Base-by-base conservation (phyloP, 2,329 filamentous ascomycete species). In the Calonectria montana region DNA sequence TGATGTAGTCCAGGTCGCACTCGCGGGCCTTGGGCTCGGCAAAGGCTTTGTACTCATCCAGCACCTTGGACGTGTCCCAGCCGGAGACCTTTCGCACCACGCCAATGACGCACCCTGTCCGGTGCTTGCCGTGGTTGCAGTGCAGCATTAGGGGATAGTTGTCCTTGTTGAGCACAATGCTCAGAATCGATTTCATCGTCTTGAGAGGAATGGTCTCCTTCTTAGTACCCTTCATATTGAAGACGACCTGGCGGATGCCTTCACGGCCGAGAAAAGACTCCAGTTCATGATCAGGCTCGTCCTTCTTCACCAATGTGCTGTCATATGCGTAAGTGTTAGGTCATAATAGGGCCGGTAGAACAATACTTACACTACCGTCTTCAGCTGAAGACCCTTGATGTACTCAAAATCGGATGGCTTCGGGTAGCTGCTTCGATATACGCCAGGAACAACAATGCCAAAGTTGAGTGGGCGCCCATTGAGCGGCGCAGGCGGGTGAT, bases 121-220 rank as follows among this genome's bases (percentile, higher is more conserved):
- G 93, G 81, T 98, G 96, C 89, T 94, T 97, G 81, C 96, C 96
- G 77, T 97, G 96, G 81, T 98, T 98, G 88, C 96, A 98, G 83
- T 98, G 96, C 57, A 98, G 89, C 45, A 98, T 87, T 13, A 98
- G 83, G 0, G 96, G 96, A 75, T 97, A 92, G 74, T 97, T 95
- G 39, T 87, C 84, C 61, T 88, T 88, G 79, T 97, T 90, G 65
- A 96, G 87, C 47, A 96, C 89, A 48, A 96, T 85, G 15, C 89
- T 86, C 27, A 97, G 87, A 55, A 96, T 94, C 9, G 90, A 86
- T 73, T 89, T 88, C 88, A 98, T 94, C 29, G 91, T 91, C 53
- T 87, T 83, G 9, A 90, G 81, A 0, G 93, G 90, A 41, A 94
- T 94, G 10, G 88, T 88, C 67, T 92, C 87, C 77, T 96, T 95